Conservation (phyloP, 768 basidiomycete species). For the Lactifluus hygrophoroides region DNA sequence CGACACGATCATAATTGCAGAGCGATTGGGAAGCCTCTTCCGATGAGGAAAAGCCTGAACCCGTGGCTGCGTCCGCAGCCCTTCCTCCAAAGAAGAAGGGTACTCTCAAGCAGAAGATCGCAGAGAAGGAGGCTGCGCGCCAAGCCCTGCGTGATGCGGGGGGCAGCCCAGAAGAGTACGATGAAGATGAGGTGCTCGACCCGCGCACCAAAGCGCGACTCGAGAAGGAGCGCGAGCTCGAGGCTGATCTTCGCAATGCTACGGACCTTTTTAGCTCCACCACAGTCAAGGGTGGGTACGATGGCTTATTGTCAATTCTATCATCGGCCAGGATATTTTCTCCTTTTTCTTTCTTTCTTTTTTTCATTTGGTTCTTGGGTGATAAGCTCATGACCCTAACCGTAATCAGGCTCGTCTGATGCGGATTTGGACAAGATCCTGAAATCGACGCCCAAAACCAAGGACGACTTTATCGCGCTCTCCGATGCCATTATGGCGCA, state of each 20-base stretch:
- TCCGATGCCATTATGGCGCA: conserved; percentile 66
- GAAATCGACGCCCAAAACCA: conserved; percentile 74
- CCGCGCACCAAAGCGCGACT: conserved; percentile 66
- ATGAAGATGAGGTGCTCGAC: conserved; percentile 58
- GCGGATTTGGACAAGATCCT: conserved; percentile 64
- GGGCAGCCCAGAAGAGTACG: conserved; percentile 45
- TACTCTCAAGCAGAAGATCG: conserved; percentile 82
- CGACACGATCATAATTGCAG: conserved; percentile 34
- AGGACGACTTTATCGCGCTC: conserved; percentile 75
- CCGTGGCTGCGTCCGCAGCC: conserved; percentile 37
- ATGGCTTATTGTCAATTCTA: neutral
- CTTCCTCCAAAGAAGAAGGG: conserved; percentile 88
- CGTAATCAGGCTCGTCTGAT: conserved; percentile 58
- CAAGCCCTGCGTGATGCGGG: conserved; percentile 39
- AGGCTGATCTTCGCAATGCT: conserved; percentile 80
- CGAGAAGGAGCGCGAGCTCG: conserved; percentile 76
- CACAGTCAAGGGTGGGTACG: conserved; percentile 48
- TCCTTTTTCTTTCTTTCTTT: too few species aligned
- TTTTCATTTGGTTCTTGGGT: neutral
- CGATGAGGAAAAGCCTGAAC: conserved; percentile 51
- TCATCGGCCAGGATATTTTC: too few species aligned
- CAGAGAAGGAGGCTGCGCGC: conserved; percentile 81
- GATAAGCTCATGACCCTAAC: neutral
- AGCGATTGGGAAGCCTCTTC: conserved; percentile 94
- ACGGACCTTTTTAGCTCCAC: conserved; percentile 72